A percentile compares a stretch with the other conserved stretches of the same genome.
phyloP scores from a whole-genome alignment of 2,329 filamentous ascomycete genomes.

The Neurospora sp. region DNA sequence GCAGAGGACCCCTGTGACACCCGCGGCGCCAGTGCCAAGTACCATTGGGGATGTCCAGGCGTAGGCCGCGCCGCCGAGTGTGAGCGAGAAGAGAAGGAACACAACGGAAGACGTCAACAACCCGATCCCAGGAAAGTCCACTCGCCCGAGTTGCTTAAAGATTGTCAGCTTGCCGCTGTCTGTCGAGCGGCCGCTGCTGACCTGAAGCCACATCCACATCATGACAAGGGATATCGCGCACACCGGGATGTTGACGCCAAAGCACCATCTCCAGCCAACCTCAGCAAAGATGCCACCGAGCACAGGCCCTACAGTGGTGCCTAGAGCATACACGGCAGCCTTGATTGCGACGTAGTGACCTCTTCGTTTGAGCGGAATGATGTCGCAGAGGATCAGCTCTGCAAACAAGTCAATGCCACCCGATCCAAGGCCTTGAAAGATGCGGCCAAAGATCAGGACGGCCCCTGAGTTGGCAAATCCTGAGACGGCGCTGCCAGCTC shows the following conservation, averaged over 20 bases:
- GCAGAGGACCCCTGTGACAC: conserved; percentile 6
- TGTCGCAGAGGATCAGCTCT: conserved; percentile 33
- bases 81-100: conserved; percentile 14
- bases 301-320: conserved; percentile 24
- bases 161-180: conserved; percentile 1
- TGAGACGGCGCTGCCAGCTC: conserved; percentile 34
- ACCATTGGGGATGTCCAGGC: conserved; percentile 11
- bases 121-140: conserved; percentile 14
- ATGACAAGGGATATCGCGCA: conserved; percentile 13
- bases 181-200: conserved; percentile 10
- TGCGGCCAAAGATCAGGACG: conserved; percentile 30
- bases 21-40: conserved; percentile 2
- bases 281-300: conserved; percentile 20
- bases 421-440: conserved; percentile 34
- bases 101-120: conserved; percentile 14
- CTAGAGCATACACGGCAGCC: conserved; percentile 24
- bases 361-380: conserved; percentile 36
- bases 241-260: conserved; percentile 23
- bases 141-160: conserved; percentile 6
- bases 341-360: conserved; percentile 31
- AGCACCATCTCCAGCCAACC: conserved; percentile 31
- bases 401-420: conserved; percentile 31
- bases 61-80: conserved; percentile 10
- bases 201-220: conserved; percentile 17
- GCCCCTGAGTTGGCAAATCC: conserved; percentile 28